Evolutionary conservation across 495 filamentous ascomycete species (phyloP).

Genomic region (Penicillium malachiteum): DNA sequence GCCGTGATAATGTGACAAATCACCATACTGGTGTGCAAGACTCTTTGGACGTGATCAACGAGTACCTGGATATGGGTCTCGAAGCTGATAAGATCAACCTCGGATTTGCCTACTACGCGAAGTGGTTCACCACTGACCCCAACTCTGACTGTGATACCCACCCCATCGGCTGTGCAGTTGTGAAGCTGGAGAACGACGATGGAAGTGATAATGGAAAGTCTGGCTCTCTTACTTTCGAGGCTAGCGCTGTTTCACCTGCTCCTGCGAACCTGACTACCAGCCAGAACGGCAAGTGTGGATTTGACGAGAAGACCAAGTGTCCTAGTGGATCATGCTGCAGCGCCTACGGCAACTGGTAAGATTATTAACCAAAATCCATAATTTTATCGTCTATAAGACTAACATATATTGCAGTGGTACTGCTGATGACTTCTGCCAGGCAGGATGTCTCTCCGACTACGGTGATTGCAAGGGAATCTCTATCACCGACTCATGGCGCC

Average conservation of each 20-base stretch:
- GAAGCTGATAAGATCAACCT: conserved; percentile 62
- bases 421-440: conserved; percentile 36
- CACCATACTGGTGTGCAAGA: conserved; percentile 62
- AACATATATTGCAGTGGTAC: conserved; percentile 24
- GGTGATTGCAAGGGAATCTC: conserved; percentile 43
- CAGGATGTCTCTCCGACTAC: conserved; percentile 42
- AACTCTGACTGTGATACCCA: conserved; percentile 40
- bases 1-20: conserved; percentile 64
- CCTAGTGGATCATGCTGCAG: conserved; percentile 37
- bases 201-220: conserved; percentile 64
- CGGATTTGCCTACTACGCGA: conserved; percentile 72
- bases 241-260: conserved; percentile 46
- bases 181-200: conserved; percentile 60
- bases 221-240: conserved; percentile 58
- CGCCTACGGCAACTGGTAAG: conserved; percentile 40
- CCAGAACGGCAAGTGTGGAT: conserved; percentile 41
- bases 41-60: conserved; percentile 54
- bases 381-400: not conserved
- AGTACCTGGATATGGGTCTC: conserved; percentile 60
- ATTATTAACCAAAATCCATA: not conserved
- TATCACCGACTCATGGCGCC: conserved; percentile 41
- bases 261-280: conserved; percentile 44
- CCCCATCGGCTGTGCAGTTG: conserved; percentile 62
- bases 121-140: conserved; percentile 65
- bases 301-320: conserved; percentile 28